These are phyloP conservation scores for Rhodotorula taiwanensis DNA, from an alignment of 768 basidiomycete species.

Conservation along the genomic window DNA sequence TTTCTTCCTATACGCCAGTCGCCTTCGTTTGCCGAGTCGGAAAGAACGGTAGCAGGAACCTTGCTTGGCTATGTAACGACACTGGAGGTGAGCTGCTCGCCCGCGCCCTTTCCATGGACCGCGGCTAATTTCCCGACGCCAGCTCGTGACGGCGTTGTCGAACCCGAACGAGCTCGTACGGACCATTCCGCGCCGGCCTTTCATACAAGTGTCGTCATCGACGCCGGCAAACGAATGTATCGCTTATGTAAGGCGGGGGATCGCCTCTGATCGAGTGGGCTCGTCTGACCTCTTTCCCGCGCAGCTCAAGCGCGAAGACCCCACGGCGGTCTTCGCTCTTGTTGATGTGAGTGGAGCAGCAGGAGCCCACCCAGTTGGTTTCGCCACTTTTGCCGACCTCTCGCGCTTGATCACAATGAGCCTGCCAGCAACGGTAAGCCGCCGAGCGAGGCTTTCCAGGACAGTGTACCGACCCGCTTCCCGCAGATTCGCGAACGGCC, in stretches of 20 bases:
- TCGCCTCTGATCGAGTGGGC: not conserved
- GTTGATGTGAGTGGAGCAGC: not conserved
- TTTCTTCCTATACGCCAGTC: not conserved
- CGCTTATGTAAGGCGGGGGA: too few relatives aligned
- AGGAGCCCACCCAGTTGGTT: not conserved
- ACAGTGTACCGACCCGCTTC: too few relatives aligned
- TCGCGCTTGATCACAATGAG: fast-evolving
- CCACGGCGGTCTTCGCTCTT: not conserved
- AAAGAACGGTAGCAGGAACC: not conserved
- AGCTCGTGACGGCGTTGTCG: too few relatives aligned
- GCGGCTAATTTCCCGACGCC: not conserved
- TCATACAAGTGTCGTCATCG: not conserved
- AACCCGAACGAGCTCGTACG: slow-evolving; percentile 4
- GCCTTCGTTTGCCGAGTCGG: too few relatives aligned
- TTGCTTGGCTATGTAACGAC: not conserved
- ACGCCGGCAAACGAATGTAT: not conserved
- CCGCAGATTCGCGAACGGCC: fast-evolving
- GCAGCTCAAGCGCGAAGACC: slow-evolving; percentile 8
- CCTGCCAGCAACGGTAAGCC: too few relatives aligned
- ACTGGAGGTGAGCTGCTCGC: not conserved
- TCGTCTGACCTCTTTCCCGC: not conserved
- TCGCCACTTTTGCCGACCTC: not conserved
- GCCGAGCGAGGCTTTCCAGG: too few relatives aligned
- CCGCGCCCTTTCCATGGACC: not conserved
- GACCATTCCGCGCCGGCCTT: not conserved